These are phyloP conservation scores for Brassica cretica DNA, from an alignment of 345 rosid genomes.

Conservation along the genomic window DNA sequence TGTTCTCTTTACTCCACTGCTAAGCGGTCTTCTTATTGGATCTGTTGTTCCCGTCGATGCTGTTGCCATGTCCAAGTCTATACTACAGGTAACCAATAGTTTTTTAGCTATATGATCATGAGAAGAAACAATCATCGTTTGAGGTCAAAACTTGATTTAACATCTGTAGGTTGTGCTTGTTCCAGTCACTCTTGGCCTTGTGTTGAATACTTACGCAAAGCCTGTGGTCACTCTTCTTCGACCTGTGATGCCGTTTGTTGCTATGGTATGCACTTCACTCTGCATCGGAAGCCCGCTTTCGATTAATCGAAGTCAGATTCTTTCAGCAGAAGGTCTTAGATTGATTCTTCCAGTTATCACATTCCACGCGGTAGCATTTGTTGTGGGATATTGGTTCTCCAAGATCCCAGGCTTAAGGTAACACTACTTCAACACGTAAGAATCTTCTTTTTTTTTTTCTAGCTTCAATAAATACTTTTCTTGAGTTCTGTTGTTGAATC, in stretches of 20 bases:
- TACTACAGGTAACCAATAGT: conserved; percentile 65
- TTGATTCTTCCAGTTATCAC: conserved; percentile 76
- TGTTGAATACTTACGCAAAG: conserved; percentile 83
- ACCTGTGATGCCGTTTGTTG: conserved; percentile 91
- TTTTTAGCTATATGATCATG: background rate
- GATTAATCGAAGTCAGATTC: conserved; percentile 70
- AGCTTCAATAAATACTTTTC: background rate
- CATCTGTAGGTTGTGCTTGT: conserved; percentile 76
- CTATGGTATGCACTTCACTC: conserved; percentile 86
- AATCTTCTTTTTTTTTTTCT: no score
- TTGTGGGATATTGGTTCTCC: conserved; percentile 83
- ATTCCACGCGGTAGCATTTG: conserved; percentile 76
- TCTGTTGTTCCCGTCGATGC: conserved; percentile 94
- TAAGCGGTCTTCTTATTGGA: conserved; percentile 60
- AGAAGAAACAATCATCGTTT: background rate
- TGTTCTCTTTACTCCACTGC: conserved; percentile 48
- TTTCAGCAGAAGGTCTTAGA: conserved; percentile 63
- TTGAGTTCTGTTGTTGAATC: background rate
- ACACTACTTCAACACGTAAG: conserved; percentile 6
- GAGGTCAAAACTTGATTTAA: conserved; percentile 2
- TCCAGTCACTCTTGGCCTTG: conserved; percentile 81
- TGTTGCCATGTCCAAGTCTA: conserved; percentile 93
- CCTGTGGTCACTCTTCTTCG: conserved; percentile 63
- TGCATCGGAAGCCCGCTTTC: conserved; percentile 98
- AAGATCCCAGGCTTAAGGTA: conserved; percentile 78